Evolutionary conservation across 2,329 filamentous ascomycete species (phyloP).

Genomic region (Colletotrichum sp.): DNA sequence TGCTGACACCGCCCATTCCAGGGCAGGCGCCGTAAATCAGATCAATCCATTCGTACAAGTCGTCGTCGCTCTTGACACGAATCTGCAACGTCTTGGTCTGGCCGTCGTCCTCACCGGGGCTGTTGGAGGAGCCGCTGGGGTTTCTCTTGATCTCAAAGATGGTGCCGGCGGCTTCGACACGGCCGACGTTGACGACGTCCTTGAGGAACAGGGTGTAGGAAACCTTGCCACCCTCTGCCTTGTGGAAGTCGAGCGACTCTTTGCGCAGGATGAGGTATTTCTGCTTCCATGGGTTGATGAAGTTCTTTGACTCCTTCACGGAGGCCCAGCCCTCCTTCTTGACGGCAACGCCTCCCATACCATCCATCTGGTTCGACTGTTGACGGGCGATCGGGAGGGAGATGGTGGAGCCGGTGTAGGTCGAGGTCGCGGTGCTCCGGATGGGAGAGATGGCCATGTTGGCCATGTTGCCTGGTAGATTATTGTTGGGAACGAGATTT

Average conservation of each 20-base stretch:
- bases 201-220: constrained; percentile 85
- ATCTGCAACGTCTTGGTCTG: constrained; percentile 86
- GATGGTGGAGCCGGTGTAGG: constrained; percentile 74
- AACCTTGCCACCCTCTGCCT: constrained; percentile 86
- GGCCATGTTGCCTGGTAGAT: constrained; percentile 77
- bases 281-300: constrained; percentile 87
- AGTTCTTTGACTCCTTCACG: constrained; percentile 88
- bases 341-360: constrained; percentile 71
- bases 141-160: constrained; percentile 92
- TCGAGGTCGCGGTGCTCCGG: constrained; percentile 68
- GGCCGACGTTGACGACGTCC: constrained; percentile 87
- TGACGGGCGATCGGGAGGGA: constrained; percentile 72
- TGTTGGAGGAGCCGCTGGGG: constrained; percentile 70
- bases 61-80: constrained; percentile 93
- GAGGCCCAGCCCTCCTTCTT: constrained; percentile 84
- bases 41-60: constrained; percentile 99
- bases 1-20: constrained; percentile 97
- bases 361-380: constrained; percentile 62
- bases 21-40: constrained; percentile 96
- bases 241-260: constrained; percentile 92
- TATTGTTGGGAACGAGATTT: constrained; percentile 77
- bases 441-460: constrained; percentile 79
- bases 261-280: constrained; percentile 92
- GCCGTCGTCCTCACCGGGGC: constrained; percentile 80
- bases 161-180: constrained; percentile 88